Conservation (phyloP, 2,329 filamentous ascomycete genomes). For the Moelleriella libera region DNA sequence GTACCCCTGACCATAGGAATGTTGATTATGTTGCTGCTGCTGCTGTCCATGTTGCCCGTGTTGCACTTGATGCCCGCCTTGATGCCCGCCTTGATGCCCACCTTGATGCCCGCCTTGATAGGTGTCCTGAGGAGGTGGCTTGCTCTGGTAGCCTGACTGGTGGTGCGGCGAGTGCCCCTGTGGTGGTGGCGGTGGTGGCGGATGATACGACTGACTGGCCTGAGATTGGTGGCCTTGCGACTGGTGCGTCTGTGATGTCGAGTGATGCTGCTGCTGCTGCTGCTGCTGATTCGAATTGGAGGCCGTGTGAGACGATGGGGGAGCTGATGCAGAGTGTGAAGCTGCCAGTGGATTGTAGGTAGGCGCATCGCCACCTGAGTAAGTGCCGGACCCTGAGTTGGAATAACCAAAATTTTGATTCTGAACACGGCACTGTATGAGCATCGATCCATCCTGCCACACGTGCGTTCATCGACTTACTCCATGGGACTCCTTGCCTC, state of each 20-base stretch:
- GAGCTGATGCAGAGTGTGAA: slow-evolving; percentile 12
- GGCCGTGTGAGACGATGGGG: slow-evolving; percentile 8
- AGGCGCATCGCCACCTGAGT: slow-evolving; percentile 48
- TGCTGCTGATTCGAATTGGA: slow-evolving; percentile 16
- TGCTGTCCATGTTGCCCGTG: neutral
- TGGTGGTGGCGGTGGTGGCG: slow-evolving; percentile 5
- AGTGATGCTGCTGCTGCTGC: slow-evolving; percentile 9
- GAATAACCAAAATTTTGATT: slow-evolving; percentile 51
- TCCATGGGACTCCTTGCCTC: slow-evolving; percentile 24
- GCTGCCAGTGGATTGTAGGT: slow-evolving; percentile 22
- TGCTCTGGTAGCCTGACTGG: slow-evolving; percentile 4
- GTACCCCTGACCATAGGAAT: slow-evolving; percentile 10
- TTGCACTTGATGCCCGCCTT: neutral
- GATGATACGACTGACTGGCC: slow-evolving; percentile 10
- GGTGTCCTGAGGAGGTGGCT: slow-evolving; percentile 1
- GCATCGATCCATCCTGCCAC: neutral
- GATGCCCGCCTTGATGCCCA: slow-evolving; percentile 1
- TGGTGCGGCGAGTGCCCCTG: slow-evolving; percentile 8
- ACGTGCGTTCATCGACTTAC: slow-evolving; percentile 2
- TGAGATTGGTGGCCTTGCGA: slow-evolving; percentile 6
- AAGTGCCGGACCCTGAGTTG: slow-evolving; percentile 37
- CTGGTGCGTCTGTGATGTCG: slow-evolving; percentile 4
- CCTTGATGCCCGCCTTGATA: slow-evolving; percentile 2
- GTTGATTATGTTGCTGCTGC: slow-evolving; percentile 5
- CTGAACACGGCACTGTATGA: slow-evolving; percentile 13